Conservation (phyloP, 2,329 filamentous ascomycete species). For the Zelopaecilomyces penicillatus region DNA sequence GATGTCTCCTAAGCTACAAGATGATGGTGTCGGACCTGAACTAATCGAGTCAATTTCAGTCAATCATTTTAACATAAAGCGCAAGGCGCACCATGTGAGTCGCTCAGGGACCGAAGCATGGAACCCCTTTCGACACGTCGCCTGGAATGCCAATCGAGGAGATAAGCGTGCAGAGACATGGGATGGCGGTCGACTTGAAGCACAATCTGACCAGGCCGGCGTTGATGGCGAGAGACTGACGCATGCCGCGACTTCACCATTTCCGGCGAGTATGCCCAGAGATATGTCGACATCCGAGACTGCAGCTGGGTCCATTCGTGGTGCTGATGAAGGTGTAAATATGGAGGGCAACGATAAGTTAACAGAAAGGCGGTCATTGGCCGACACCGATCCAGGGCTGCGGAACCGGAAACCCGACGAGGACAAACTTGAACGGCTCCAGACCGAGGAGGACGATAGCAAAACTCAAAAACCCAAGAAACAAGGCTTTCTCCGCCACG, state of each 20-base stretch:
- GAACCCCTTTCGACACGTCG: slow-evolving; percentile 38
- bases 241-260: slow-evolving; percentile 27
- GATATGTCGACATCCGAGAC: slow-evolving; percentile 19
- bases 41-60: slow-evolving; percentile 23
- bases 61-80: slow-evolving; percentile 38
- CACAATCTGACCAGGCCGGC: slow-evolving; percentile 16
- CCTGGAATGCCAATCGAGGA: slow-evolving; percentile 15
- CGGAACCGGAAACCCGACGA: slow-evolving; percentile 25
- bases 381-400: slow-evolving; percentile 17
- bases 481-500: slow-evolving; percentile 33
- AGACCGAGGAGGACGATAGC: slow-evolving; percentile 13
- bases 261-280: slow-evolving; percentile 13
- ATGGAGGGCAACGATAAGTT: slow-evolving; percentile 13
- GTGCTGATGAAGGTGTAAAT: slow-evolving; percentile 13
- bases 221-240: slow-evolving; percentile 23
- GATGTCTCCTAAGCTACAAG: too few species aligned
- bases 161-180: slow-evolving; percentile 23
- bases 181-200: slow-evolving; percentile 25
- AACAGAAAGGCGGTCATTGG: slow-evolving; percentile 12
- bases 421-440: slow-evolving; percentile 3
- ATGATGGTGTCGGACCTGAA: not conserved
- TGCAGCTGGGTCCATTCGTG: slow-evolving; percentile 12
- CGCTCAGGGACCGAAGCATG: slow-evolving; percentile 30
- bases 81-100: slow-evolving; percentile 34
- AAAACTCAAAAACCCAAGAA: slow-evolving; percentile 34